Evolutionary conservation across 306 rosid species (phyloP).

Genomic region (Mucuna pruriens): DNA sequence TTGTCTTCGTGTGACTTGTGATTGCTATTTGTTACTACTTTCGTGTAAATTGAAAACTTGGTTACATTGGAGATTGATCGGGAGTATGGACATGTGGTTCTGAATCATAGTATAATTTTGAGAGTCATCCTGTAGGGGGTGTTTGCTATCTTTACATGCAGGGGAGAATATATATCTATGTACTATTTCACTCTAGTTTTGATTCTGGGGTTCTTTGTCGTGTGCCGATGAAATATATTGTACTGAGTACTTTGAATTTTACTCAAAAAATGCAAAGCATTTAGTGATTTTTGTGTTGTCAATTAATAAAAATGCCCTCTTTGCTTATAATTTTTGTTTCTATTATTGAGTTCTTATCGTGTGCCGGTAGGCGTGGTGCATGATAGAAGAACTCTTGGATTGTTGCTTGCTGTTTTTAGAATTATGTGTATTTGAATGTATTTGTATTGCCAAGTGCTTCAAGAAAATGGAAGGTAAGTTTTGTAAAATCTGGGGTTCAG

Average conservation of each 20-base stretch:
- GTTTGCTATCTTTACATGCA: not conserved
- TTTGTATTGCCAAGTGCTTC: not conserved
- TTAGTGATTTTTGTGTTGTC: not conserved
- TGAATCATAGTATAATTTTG: not conserved
- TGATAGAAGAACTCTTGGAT: not conserved
- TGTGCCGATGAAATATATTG: not conserved
- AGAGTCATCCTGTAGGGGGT: not conserved
- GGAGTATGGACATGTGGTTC: not conserved
- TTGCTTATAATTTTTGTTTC: not conserved
- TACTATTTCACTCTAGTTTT: not conserved
- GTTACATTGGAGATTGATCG: not conserved
- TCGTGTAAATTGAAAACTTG: not conserved
- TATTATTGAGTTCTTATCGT: not conserved
- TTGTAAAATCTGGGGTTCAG: not conserved
- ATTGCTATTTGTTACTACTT: not conserved
- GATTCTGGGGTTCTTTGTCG: not conserved
- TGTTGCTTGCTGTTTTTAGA: not conserved
- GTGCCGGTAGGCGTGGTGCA: not conserved
- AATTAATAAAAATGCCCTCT: not conserved
- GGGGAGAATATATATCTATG: not conserved
- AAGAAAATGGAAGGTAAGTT: not conserved
- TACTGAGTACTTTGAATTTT: not conserved
- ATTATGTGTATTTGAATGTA: not conserved
- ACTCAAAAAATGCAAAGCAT: not conserved
- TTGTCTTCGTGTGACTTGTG: not conserved